A percentile compares a stretch with the other conserved stretches of the same genome.
Conservation (phyloP, 2,329 filamentous ascomycete genomes). For the Colletotrichum sp. region DNA sequence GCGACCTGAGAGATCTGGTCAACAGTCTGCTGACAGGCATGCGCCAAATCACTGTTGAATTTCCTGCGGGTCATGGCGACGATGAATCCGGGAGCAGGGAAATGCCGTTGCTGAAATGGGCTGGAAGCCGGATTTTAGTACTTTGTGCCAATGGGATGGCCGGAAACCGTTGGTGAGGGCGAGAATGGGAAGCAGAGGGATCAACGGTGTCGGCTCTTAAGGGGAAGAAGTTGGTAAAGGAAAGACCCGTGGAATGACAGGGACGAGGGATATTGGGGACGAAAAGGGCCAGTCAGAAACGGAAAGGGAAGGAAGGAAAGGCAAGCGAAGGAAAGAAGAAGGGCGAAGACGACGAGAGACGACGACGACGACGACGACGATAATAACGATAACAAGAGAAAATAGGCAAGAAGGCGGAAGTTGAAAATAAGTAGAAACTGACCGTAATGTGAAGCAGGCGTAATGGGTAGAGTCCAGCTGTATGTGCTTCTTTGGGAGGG, state of each 20-base stretch:
- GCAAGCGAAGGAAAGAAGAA: neutral
- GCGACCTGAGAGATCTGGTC: conserved; percentile 58
- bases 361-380: neutral
- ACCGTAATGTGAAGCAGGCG: neutral
- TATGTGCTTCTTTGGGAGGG: neutral
- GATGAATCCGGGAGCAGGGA: neutral
- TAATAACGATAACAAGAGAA: neutral
- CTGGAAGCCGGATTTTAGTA: neutral
- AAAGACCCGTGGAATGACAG: fast-evolving
- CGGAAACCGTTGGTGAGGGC: neutral
- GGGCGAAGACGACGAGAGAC: neutral
- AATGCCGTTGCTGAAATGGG: neutral
- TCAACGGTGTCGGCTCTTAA: neutral
- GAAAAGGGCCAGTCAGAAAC: neutral
- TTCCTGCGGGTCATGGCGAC: conserved; percentile 67
- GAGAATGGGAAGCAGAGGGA: neutral
- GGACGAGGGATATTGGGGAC: neutral
- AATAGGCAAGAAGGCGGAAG: neutral
- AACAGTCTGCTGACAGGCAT: conserved; percentile 44
- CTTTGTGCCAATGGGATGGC: neutral
- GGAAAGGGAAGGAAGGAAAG: neutral
- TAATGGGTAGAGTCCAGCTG: neutral
- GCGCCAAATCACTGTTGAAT: conserved; percentile 63
- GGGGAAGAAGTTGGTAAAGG: neutral
- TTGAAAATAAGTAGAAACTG: neutral